phyloP scores from a whole-genome alignment of 2,329 filamentous ascomycete genomes.

The Curvularia sp. region DNA sequence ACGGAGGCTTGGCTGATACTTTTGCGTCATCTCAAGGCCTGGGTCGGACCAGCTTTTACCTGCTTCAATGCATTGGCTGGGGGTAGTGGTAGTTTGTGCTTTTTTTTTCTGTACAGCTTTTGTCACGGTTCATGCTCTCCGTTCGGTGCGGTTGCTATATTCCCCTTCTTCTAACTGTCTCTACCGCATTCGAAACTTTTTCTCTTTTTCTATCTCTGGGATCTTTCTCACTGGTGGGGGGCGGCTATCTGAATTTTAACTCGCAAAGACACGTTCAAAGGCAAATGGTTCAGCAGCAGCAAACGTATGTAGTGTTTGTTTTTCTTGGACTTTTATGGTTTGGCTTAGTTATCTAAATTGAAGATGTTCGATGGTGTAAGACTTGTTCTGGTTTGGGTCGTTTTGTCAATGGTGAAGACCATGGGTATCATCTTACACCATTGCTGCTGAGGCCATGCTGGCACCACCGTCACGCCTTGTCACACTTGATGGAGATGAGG shows the following conservation, averaged over 20 bases:
- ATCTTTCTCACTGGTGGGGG: conserved; percentile 21
- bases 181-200: conserved; percentile 14
- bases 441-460: background rate
- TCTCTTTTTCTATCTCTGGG: conserved; percentile 16
- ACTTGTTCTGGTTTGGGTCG: conserved; percentile 3
- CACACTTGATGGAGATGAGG: background rate
- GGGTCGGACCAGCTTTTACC: conserved; percentile 27
- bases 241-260: conserved; percentile 27
- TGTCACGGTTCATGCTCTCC: conserved; percentile 23
- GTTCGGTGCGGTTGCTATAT: conserved; percentile 14
- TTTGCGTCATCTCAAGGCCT: conserved; percentile 34
- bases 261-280: conserved; percentile 18
- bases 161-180: conserved; percentile 20
- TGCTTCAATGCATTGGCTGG: conserved; percentile 36
- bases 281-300: conserved; percentile 22
- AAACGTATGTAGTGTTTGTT: conserved; percentile 14
- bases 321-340: background rate
- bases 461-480: conserved; percentile 1
- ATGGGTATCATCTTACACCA: background rate
- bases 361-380: conserved; percentile 23
- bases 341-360: conserved; percentile 21
- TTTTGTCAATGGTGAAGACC: background rate
- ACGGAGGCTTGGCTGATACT: conserved; percentile 34
- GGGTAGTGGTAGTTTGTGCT: conserved; percentile 34
- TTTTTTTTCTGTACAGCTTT: conserved; percentile 21